Evolutionary conservation across 352 stramenopile genomes (phyloP).

Genomic region (Blastocystis sp.): DNA sequence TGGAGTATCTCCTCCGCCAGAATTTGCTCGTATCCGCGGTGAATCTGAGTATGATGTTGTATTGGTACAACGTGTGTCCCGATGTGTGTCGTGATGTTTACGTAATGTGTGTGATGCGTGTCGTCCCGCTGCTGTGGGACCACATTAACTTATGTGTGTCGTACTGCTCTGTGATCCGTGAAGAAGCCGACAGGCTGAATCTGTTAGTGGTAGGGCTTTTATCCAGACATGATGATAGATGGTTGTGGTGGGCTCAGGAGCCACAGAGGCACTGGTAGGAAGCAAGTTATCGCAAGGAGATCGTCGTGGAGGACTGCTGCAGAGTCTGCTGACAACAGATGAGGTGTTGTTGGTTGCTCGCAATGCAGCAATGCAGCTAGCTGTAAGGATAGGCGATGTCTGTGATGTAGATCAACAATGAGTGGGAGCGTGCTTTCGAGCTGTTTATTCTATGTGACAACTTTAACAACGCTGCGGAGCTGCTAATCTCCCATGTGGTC

Average conservation of each 20-base stretch:
- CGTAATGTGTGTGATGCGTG: not conserved
- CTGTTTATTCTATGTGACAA: conserved; percentile 34
- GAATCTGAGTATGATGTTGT: not conserved
- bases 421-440: not conserved
- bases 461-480: not conserved
- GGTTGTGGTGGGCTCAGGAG: not conserved
- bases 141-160: not conserved
- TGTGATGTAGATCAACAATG: conserved; percentile 21
- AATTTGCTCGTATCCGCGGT: not conserved
- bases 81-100: not conserved
- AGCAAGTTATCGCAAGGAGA: not conserved
- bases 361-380: not conserved
- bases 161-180: not conserved
- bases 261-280: not conserved
- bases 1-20: not conserved
- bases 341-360: not conserved
- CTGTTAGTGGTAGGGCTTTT: not conserved
- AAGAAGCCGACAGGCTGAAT: not conserved
- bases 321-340: not conserved
- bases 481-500: not conserved
- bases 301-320: not conserved
- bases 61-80: not conserved
- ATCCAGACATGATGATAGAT: not conserved
- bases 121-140: not conserved
- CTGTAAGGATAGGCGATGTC: not conserved